Base-by-base conservation (phyloP, 768 basidiomycete species). In the Candolleomyces eurysporus region DNA sequence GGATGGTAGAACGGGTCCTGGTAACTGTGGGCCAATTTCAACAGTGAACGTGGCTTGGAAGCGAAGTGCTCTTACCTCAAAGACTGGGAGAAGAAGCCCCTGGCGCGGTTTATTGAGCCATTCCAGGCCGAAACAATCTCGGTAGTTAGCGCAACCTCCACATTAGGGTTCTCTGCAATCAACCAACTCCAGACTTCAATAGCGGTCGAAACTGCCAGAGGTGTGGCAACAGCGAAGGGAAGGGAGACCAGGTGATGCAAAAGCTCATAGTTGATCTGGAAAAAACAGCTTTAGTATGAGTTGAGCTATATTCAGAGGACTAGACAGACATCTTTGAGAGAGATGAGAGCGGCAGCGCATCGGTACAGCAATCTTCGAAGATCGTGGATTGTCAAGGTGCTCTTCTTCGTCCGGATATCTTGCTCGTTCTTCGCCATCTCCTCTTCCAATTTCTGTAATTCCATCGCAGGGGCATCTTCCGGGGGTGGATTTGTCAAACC, bases 131-230 rank as follows among this genome's bases (percentile, higher is more conserved):
- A 84, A 50, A 92, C 76, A 54, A 98, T 84, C 67, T 98, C 95
- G 5, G 85, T 79, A 82, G 98, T 90, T 19, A 98, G 73, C 2
- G 88, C 85, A 52, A 95, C 84, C 73, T 98, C 96, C 11, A 90
- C 78, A 51, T 84, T 83, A 0, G 92, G 88, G 61, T 92, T 86
- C 70, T 96, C 91, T 14, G 91, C 86, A 57, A 97, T 90, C 0
- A 97, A 82, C 96, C 96, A 98, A 3, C 91, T 94, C 97, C 97
- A 98, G 10, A 90, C 89, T 69, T 98, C 95, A 48, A 95, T 88
- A 0, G 93, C 96, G 2, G 92, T 85, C 16, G 92, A 83, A 60
- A 98, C 85, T 0, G 94, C 87, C 4, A 91, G 78, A 1, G 95
- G 93, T 0, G 91, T 95, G 63, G 93, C 93, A 3, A 92, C 88